A percentile compares a stretch with the other conserved stretches of the same genome.
Evolutionary conservation across 306 rosid genomes (phyloP).

Genomic region (Lathyrus tuberosus): DNA sequence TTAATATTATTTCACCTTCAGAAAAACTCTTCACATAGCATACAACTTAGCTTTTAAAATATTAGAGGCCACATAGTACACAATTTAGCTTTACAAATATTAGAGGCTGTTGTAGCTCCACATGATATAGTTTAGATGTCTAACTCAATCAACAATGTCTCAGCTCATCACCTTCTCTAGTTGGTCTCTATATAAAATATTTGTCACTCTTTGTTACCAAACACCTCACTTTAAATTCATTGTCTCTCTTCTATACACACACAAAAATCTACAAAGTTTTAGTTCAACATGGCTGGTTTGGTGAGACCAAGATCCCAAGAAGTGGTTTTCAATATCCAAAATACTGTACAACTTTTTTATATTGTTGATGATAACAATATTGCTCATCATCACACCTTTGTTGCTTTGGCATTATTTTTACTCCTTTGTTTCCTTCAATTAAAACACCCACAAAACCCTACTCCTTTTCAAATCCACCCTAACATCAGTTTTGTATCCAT

Average conservation of each 20-base stretch:
- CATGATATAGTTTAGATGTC: no score
- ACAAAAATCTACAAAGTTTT: no score
- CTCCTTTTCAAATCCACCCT: constrained; percentile 17
- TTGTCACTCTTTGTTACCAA: not conserved
- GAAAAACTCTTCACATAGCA: no score
- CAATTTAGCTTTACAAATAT: not conserved
- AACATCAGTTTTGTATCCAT: not conserved
- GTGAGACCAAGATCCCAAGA: not conserved
- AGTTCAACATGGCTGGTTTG: not conserved
- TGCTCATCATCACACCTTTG: not conserved
- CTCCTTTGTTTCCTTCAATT: constrained; percentile 13
- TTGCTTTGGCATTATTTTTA: constrained; percentile 4
- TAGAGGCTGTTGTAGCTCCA: not conserved
- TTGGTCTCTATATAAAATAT: not conserved
- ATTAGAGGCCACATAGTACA: no score
- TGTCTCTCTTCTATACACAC: no score
- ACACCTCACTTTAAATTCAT: not conserved
- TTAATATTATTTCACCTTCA: no score
- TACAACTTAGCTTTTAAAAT: no score
- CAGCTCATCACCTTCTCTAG: not conserved
- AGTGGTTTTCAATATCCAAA: not conserved
- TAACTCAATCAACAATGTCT: not conserved
- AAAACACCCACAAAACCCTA: not conserved
- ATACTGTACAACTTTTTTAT: not conserved
- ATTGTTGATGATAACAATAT: not conserved